A percentile compares a stretch with the other conserved stretches of the same genome.
These are phyloP conservation scores for Aspergillus sclerotioniger DNA, from an alignment of 495 filamentous ascomycete genomes.

Conservation along the genomic window DNA sequence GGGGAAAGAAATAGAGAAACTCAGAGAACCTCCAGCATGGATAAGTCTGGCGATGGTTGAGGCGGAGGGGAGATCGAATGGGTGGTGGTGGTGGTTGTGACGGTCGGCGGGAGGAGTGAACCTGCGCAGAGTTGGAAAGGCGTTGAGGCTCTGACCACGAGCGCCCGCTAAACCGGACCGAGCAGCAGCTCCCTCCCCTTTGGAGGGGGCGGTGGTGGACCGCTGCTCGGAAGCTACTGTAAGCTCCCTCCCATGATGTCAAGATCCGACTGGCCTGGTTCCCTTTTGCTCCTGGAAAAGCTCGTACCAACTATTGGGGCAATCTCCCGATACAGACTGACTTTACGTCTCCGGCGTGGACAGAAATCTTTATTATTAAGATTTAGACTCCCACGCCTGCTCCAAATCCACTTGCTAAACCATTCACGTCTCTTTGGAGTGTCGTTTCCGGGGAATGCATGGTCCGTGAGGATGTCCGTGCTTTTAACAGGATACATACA, in stretches of 20 bases:
- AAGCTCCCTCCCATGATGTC: not conserved
- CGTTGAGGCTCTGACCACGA: conserved; percentile 20
- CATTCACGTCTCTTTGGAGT: not conserved
- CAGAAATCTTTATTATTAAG: not conserved
- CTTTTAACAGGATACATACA: conserved; percentile 11
- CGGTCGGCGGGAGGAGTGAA: conserved; percentile 8
- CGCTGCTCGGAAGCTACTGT: not conserved
- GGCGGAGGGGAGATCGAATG: conserved; percentile 3
- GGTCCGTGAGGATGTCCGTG: conserved; percentile 36
- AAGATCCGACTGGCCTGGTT: not conserved
- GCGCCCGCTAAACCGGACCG: conserved; percentile 16
- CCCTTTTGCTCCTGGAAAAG: not conserved
- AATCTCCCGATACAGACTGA: not conserved
- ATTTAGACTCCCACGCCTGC: not conserved
- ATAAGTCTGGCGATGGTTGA: not conserved
- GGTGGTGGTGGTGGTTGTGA: not conserved
- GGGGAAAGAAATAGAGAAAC: not conserved
- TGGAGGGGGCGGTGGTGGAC: not conserved
- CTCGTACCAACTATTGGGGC: not conserved
- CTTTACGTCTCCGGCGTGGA: not conserved
- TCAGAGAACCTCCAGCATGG: not conserved
- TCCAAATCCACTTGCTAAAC: not conserved
- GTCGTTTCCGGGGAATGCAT: conserved; percentile 18
- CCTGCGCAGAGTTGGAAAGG: conserved; percentile 9
- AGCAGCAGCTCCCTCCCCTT: conserved; percentile 3